A percentile compares a stretch with the other conserved stretches of the same genome.
Evolutionary conservation across 1,284 basidiomycete genomes (phyloP).

Genomic region (Peniophora sp.): DNA sequence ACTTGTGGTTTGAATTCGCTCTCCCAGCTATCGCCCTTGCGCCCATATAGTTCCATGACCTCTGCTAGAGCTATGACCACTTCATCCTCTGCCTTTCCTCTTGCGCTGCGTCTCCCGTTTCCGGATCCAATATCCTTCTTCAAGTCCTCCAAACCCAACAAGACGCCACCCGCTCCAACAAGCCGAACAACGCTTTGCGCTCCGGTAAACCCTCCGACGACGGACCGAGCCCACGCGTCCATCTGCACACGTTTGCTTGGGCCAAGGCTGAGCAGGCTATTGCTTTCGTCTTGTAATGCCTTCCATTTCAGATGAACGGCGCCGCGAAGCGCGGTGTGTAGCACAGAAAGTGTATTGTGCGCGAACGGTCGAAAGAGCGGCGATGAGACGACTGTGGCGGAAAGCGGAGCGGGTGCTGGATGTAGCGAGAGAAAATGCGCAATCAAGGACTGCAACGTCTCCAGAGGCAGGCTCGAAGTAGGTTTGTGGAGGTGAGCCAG

Average conservation of each 20-base stretch:
- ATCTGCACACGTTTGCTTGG: slow-evolving; percentile 29
- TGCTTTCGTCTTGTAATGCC: slow-evolving; percentile 26
- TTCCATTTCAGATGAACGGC: slow-evolving; percentile 49
- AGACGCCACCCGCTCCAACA: slow-evolving; percentile 52
- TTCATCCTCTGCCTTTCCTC: slow-evolving; percentile 50
- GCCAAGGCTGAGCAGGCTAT: slow-evolving; percentile 32
- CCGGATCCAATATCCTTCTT: slow-evolving; percentile 19
- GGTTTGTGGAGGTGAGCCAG: slow-evolving; percentile 49
- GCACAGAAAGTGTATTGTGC: slow-evolving; percentile 40
- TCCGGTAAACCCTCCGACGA: slow-evolving; percentile 56
- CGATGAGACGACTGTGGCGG: slow-evolving; percentile 57
- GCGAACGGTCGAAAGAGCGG: slow-evolving; percentile 46
- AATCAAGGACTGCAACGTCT: slow-evolving; percentile 50
- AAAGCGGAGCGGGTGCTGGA: slow-evolving; percentile 51
- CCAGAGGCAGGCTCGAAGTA: slow-evolving; percentile 35
- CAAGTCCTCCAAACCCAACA: slow-evolving; percentile 55
- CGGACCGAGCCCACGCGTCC: slow-evolving; percentile 45
- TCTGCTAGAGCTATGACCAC: slow-evolving; percentile 62
- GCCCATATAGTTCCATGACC: slow-evolving; percentile 51
- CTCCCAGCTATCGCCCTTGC: slow-evolving; percentile 45
- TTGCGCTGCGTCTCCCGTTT: slow-evolving; percentile 17
- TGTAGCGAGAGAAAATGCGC: slow-evolving; percentile 54
- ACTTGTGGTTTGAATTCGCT: slow-evolving; percentile 50
- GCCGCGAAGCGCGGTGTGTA: slow-evolving; percentile 54
- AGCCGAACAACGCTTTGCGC: slow-evolving; percentile 52